A percentile compares a stretch with the other conserved stretches of the same genome.
Conservation (phyloP, 805 yeast species). For the Kurtzmaniella cleridarum region DNA sequence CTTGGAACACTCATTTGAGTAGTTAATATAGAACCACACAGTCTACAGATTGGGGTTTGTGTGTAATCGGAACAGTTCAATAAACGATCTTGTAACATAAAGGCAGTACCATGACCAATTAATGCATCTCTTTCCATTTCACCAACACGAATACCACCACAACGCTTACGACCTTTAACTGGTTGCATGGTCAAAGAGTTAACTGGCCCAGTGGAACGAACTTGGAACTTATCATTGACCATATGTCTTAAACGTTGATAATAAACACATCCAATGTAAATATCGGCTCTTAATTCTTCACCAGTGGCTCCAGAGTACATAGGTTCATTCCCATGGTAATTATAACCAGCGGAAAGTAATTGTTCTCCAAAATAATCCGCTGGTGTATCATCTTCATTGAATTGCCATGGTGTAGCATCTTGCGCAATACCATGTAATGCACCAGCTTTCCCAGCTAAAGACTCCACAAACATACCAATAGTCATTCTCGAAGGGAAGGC, state of each 20-base stretch:
- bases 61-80: slow-evolving; percentile 95
- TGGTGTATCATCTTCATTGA: slow-evolving; percentile 87
- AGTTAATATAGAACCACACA: slow-evolving; percentile 87
- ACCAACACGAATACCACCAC: slow-evolving; percentile 99
- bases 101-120: slow-evolving; percentile 97
- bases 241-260: slow-evolving; percentile 98
- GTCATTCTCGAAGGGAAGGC: slow-evolving; percentile 99
- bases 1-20: slow-evolving; percentile 90
- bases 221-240: slow-evolving; percentile 99
- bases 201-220: slow-evolving; percentile 97
- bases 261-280: slow-evolving; percentile 94
- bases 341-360: slow-evolving; percentile 80
- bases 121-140: slow-evolving; percentile 99
- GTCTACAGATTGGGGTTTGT: slow-evolving; percentile 82
- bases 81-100: slow-evolving; percentile 87
- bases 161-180: slow-evolving; percentile 97
- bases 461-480: slow-evolving; percentile 98
- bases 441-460: slow-evolving; percentile 98
- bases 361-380: slow-evolving; percentile 98
- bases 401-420: slow-evolving; percentile 95
- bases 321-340: slow-evolving; percentile 97
- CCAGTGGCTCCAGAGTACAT: slow-evolving; percentile 99
- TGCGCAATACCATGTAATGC: slow-evolving; percentile 97
- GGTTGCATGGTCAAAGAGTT: slow-evolving; percentile 98
- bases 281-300: slow-evolving; percentile 93